Evolutionary conservation across 2,329 filamentous ascomycete genomes (phyloP).

Genomic region (Rasamsonia emersonii): DNA sequence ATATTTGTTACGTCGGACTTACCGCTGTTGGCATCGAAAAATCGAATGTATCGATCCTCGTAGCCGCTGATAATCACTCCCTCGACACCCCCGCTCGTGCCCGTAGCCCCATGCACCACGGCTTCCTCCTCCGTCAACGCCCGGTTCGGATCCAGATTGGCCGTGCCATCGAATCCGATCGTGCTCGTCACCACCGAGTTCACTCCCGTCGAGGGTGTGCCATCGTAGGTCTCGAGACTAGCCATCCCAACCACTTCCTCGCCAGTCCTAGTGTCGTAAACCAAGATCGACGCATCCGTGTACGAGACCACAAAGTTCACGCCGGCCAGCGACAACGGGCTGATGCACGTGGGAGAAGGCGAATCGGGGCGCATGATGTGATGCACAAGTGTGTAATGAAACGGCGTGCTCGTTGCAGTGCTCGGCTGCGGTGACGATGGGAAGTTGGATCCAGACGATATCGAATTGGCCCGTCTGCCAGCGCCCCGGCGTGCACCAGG

Average conservation of each 20-base stretch:
- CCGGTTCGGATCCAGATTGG: constrained; percentile 53
- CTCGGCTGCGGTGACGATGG: constrained; percentile 84
- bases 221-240: constrained; percentile 87
- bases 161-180: constrained; percentile 61
- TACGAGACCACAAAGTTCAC: constrained; percentile 92
- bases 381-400: constrained; percentile 80
- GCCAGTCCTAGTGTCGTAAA: constrained; percentile 86
- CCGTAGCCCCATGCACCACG: constrained; percentile 70
- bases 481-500: constrained; percentile 61
- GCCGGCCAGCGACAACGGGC: constrained; percentile 71
- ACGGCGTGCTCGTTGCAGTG: constrained; percentile 73
- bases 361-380: constrained; percentile 65
- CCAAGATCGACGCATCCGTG: constrained; percentile 77
- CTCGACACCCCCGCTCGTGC: constrained; percentile 72
- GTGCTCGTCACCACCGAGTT: constrained; percentile 88
- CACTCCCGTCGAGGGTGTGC: constrained; percentile 71
- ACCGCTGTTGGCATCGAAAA: constrained; percentile 99
- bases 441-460: constrained; percentile 89
- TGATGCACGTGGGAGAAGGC: constrained; percentile 80
- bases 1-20: constrained; percentile 48
- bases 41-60: constrained; percentile 89
- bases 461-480: constrained; percentile 79
- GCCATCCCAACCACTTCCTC: constrained; percentile 91
- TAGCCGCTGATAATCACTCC: constrained; percentile 94
- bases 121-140: constrained; percentile 59